phyloP scores from a whole-genome alignment of 1,284 basidiomycete species.

The Caloboletus inedulis region DNA sequence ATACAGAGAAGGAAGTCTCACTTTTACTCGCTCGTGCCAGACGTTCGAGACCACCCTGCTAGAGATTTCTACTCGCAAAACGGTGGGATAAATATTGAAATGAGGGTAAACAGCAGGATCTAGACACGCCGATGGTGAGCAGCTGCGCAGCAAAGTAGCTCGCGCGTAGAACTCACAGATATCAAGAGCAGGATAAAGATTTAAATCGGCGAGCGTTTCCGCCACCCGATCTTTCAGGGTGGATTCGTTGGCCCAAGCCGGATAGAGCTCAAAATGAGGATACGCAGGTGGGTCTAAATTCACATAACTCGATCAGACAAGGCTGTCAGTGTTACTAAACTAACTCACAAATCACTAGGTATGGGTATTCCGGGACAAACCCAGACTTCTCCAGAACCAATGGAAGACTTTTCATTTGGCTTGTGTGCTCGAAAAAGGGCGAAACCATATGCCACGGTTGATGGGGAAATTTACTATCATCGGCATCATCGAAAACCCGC shows the following conservation, averaged over 20 bases:
- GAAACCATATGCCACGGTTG: conserved; percentile 14
- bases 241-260: conserved; percentile 17
- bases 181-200: conserved; percentile 17
- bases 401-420: neutral
- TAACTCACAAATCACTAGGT: conserved; percentile 36
- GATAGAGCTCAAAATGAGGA: conserved; percentile 47
- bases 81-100: conserved; percentile 30
- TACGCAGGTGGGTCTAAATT: conserved; percentile 40
- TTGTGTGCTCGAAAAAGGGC: conserved; percentile 4
- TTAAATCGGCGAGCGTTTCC: neutral
- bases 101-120: conserved; percentile 31
- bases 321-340: neutral
- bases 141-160: neutral
- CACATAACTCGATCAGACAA: conserved; percentile 9
- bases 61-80: conserved; percentile 6
- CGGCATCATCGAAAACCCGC: conserved; percentile 42
- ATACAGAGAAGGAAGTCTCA: conserved; percentile 11
- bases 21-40: conserved; percentile 4
- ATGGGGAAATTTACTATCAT: neutral
- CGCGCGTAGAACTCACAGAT: conserved; percentile 21
- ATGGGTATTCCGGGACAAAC: conserved; percentile 30
- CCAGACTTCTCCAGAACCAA: neutral
- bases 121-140: conserved; percentile 5
- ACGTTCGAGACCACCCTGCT: neutral
- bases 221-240: neutral